phyloP scores from a whole-genome alignment of 768 basidiomycete genomes.

The Mycena kentingensis region DNA sequence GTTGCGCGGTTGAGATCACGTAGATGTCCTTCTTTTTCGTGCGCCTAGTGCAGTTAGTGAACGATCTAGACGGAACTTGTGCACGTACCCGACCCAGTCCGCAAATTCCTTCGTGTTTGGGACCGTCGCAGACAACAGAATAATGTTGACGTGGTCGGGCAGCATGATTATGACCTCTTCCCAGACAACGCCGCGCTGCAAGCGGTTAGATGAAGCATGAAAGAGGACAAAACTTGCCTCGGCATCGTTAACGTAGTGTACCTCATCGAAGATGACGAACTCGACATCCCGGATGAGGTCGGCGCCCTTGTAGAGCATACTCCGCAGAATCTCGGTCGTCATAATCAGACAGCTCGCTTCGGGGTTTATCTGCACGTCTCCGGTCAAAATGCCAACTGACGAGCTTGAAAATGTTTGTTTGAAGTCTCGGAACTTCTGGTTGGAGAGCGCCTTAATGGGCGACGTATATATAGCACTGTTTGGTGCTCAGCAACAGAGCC shows the following conservation, averaged over 20 bases:
- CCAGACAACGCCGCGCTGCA: conserved; percentile 97
- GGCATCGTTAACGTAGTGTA: conserved; percentile 98
- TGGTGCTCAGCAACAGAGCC: conserved; percentile 11
- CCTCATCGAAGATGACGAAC: conserved; percentile 99
- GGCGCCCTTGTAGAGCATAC: conserved; percentile 98
- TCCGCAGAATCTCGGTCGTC: conserved; percentile 96
- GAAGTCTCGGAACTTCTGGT: conserved; percentile 99
- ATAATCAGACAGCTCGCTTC: conserved; percentile 97
- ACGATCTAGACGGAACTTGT: neutral
- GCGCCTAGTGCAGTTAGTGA: conserved; percentile 53
- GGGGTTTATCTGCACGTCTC: conserved; percentile 98
- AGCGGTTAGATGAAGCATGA: conserved; percentile 3
- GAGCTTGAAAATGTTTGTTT: conserved; percentile 91
- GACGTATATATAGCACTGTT: conserved; percentile 95
- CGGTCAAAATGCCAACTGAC: conserved; percentile 94
- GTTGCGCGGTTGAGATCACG: conserved; percentile 94
- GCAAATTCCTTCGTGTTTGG: conserved; percentile 98
- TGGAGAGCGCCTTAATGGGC: conserved; percentile 97
- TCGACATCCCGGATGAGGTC: conserved; percentile 98
- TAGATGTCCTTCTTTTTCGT: conserved; percentile 99
- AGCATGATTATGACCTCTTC: conserved; percentile 99
- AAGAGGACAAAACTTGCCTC: conserved; percentile 59
- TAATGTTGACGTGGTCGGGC: conserved; percentile 97
- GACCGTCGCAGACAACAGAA: conserved; percentile 94
- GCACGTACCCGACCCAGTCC: conserved; percentile 93